Evolutionary conservation across 495 filamentous ascomycete genomes (phyloP), one percentile per base, ranked within the genome.

Genomic region (Tetracladium setigerum): DNA sequence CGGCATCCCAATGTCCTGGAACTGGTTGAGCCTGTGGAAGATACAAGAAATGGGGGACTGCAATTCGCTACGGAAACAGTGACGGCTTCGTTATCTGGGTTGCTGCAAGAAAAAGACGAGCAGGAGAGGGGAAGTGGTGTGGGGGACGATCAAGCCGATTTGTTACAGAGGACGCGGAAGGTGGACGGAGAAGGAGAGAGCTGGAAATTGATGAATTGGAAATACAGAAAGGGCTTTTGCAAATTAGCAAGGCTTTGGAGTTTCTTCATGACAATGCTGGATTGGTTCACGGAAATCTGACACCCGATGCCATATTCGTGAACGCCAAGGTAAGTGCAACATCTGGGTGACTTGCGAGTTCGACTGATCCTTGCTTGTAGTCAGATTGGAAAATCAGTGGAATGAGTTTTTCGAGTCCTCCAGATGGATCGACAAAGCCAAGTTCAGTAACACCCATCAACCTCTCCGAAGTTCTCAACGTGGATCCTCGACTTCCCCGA

Each of bases 301-400:
- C 89, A 1, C 94, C 92, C 0, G 92, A 98, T 43, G 87, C 90
- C n/a, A 80, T 98, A 38, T 83, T 91, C 46, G 74, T 98, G 57
- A 98, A 98, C 68, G 80, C 85, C 13, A 98, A 98, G 77, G 84
- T 77, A 63, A 33, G 78, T 66, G 19, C 14, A 35, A 30, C 7
- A 12, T 6, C 15, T 14, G 8, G 30, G 18, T 36, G 39, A 13
- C 22, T 30, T 6, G 8, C 2, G 11, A 14, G 35, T 10, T 33
- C 16, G 27, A 50, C 50, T 54, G 30, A 47, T 41, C 22, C 22
- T 3, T 46, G 16, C n/a, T 38, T 32, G 36, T 49, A 87, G 81
- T 95, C 89, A 6, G 92, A 98, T 65, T 98, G 92, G 92, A 98
- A 98, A 61, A 86, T 98, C 41, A 89, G 87, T 44, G 91, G 90